A percentile compares a stretch with the other conserved stretches of the same genome.
phyloP scores from a whole-genome alignment of 345 rosid species.

The Gossypium turneri region DNA sequence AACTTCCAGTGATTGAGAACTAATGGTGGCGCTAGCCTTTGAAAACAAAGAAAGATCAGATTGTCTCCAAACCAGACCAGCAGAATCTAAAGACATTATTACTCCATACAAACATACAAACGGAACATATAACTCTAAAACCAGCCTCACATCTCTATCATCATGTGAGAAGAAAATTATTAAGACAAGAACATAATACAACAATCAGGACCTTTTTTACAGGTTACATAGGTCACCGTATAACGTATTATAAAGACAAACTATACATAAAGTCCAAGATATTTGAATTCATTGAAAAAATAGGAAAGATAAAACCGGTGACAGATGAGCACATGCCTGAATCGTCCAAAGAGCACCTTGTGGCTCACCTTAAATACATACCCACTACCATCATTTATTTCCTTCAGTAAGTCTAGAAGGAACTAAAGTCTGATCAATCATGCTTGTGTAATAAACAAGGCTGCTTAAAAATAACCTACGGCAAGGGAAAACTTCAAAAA shows the following conservation, averaged over 20 bases:
- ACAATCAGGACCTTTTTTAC: not conserved
- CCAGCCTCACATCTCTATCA: not conserved
- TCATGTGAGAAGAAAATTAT: not conserved
- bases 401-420: slow-evolving; percentile 2
- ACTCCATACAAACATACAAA: not conserved
- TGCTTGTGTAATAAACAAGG: not conserved
- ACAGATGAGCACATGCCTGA: not conserved
- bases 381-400: not conserved
- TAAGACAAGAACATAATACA: not conserved
- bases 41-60: slow-evolving; percentile 20
- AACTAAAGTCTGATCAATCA: not conserved
- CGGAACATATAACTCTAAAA: not conserved
- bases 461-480: not conserved
- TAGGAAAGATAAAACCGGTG: not conserved
- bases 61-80: slow-evolving; percentile 14
- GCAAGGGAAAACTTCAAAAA: not conserved
- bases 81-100: not conserved
- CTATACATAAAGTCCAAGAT: not conserved
- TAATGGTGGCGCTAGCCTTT: slow-evolving; percentile 35
- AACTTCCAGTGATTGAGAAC: slow-evolving; percentile 61
- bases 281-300: not conserved
- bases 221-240: not conserved
- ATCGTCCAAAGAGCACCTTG: not conserved
- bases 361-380: not conserved
- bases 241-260: not conserved